Percentiles rank a stretch among this genome's conserved stretches.
Evolutionary conservation across 2,329 filamentous ascomycete genomes (phyloP).

Genomic region (Davidsoniella virescens): DNA sequence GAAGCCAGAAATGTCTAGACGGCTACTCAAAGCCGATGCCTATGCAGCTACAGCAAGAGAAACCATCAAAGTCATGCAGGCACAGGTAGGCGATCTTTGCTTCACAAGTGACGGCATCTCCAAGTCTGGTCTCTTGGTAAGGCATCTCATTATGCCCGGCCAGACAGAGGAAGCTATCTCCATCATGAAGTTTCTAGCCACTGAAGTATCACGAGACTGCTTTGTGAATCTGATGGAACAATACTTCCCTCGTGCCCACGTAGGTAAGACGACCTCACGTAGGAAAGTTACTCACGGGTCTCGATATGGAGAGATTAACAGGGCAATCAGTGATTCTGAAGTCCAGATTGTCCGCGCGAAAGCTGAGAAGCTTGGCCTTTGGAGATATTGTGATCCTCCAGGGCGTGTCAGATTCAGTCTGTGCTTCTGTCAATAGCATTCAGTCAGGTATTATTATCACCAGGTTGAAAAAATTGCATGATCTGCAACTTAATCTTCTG

Average conservation of each 20-base stretch:
- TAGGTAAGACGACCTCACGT: slow-evolving; percentile 46
- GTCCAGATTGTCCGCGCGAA: slow-evolving; percentile 48
- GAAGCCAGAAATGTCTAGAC: slow-evolving; percentile 46
- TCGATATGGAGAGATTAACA: slow-evolving; percentile 64
- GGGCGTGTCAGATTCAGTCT: slow-evolving; percentile 35
- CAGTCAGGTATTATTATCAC: no score
- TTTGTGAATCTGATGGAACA: slow-evolving; percentile 86
- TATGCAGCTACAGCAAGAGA: slow-evolving; percentile 58
- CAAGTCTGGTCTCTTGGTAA: slow-evolving; percentile 56
- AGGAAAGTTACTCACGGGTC: slow-evolving; percentile 25
- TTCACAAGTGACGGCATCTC: slow-evolving; percentile 71
- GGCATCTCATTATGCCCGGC: slow-evolving; percentile 76
- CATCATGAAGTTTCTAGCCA: slow-evolving; percentile 63
- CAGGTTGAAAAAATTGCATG: no score
- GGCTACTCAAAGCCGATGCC: slow-evolving; percentile 62
- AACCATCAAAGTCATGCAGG: slow-evolving; percentile 65
- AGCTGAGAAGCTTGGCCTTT: slow-evolving; percentile 55
- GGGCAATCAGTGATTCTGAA: slow-evolving; percentile 48
- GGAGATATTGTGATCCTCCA: slow-evolving; percentile 58
- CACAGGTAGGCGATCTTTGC: slow-evolving; percentile 66
- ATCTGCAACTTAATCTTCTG: no score
- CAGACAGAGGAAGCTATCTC: slow-evolving; percentile 54
- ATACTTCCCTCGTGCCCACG: slow-evolving; percentile 65
- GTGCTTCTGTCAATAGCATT: slow-evolving; percentile 14
- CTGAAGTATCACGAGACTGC: slow-evolving; percentile 54